Evolutionary conservation across 768 basidiomycete genomes (phyloP), one percentile per base, ranked within the genome.

Genomic region (Paxillus involutus): DNA sequence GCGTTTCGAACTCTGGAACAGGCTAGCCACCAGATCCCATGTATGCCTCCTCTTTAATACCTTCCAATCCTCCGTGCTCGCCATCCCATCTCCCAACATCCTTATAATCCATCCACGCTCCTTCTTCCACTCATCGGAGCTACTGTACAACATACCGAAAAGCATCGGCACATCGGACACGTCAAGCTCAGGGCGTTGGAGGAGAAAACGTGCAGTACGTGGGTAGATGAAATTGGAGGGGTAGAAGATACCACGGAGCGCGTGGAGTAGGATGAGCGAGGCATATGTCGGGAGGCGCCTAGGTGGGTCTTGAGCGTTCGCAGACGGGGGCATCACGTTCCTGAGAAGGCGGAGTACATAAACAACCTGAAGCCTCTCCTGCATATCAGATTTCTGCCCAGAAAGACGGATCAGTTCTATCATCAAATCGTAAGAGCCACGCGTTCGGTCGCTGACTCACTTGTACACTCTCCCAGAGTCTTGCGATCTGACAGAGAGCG

Each of bases 201-300:
- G 80, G 6, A 98, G 80, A 78, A 97, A 98, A 5, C 89, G 81
- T 1, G 91, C 85, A 0, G 88, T 89, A 14, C 88, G 73, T 0
- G 95, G 93, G 65, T 96, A 98, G 42, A 91, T 85, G 69, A 93
- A 91, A 47, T 88, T 86, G 2, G 90, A 86, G 0, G 96, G 94
- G 57, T 91, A 88, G 71, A 94, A 95, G 33, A 96, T 77, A 1
- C 84, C 85, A 29, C 88, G 80, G 5, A 97, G 72, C 2, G 91
- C 84, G 58, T 98, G 94, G 3, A 87, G 78, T 49, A 98, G 78
- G 60, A 96, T 81, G 16, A 98, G 82, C 2, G 91, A 86, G 5
- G 85, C 81, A 56, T 89, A 88, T 1, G 89, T 82, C 0, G 95
- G 88, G 0, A 97, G 73, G 4, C 91, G 82, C 3, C 65, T 73